Conservation (phyloP, 2,329 filamentous ascomycete genomes). For the Phyllosticta citribraziliensis region DNA sequence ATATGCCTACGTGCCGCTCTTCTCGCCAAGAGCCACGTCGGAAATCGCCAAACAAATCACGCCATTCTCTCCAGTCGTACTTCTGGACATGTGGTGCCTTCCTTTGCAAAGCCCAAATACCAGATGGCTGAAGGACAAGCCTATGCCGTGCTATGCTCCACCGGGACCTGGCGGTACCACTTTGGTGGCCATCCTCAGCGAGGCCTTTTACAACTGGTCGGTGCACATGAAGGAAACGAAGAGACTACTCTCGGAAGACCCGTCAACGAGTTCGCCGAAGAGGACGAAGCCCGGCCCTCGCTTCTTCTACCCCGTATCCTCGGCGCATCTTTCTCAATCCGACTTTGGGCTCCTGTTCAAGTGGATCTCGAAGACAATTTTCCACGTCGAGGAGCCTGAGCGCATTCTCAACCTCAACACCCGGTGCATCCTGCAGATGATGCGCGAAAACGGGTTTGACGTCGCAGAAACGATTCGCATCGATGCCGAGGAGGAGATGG, state of each 20-base stretch:
- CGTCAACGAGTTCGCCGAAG: constrained; percentile 31
- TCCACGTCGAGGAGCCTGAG: constrained; percentile 57
- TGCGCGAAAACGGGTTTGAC: constrained; percentile 36
- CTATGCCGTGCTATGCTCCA: constrained; percentile 56
- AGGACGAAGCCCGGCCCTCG: constrained; percentile 42
- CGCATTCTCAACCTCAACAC: constrained; percentile 75
- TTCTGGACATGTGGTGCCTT: constrained; percentile 76
- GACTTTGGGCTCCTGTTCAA: constrained; percentile 80
- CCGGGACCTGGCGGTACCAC: constrained; percentile 41
- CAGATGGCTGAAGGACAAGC: constrained; percentile 57
- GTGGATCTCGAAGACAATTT: constrained; percentile 44
- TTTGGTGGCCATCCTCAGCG: constrained; percentile 62
- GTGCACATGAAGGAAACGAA: constrained; percentile 63
- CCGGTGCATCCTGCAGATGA: constrained; percentile 68
- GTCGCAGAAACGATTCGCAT: constrained; percentile 31
- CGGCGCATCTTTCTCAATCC: constrained; percentile 73
- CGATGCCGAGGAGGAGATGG: constrained; percentile 30
- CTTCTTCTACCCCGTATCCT: constrained; percentile 63
- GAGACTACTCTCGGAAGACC: constrained; percentile 51
- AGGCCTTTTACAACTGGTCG: constrained; percentile 70
- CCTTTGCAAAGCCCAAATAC: constrained; percentile 57
- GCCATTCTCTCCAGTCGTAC: constrained; percentile 51
- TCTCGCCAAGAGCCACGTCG: constrained; percentile 46
- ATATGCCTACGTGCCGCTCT: constrained; percentile 49
- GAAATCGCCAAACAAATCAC: constrained; percentile 58